Percentiles rank a stretch among this genome's conserved stretches.
Evolutionary conservation across 495 filamentous ascomycete species (phyloP).

Genomic region (Penicillium soppii): DNA sequence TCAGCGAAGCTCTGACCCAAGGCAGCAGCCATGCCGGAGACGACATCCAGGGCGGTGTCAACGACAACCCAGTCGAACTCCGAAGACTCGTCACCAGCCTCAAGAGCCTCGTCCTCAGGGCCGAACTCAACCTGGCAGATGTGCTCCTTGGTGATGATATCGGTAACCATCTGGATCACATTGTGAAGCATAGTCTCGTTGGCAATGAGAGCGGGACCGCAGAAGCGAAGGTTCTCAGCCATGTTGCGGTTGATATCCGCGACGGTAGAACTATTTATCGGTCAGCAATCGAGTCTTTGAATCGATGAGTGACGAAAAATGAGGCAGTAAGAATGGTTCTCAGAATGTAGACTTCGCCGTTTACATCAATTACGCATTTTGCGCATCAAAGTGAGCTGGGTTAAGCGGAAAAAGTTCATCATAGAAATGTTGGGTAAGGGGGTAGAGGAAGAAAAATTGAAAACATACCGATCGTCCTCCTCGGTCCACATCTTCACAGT

Average conservation of each 20-base stretch:
- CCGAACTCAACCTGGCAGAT: constrained; percentile 88
- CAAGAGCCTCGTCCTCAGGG: constrained; percentile 69
- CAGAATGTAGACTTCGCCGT: constrained; percentile 66
- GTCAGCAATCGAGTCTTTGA: constrained; percentile 35
- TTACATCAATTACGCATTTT: constrained; percentile 81
- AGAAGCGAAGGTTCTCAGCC: constrained; percentile 87
- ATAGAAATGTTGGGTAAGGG: constrained; percentile 43
- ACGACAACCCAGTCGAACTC: constrained; percentile 98
- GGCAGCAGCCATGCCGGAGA: constrained; percentile 77
- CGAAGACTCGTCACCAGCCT: constrained; percentile 74
- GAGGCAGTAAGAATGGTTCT: constrained; percentile 18
- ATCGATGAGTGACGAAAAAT: constrained; percentile 6
- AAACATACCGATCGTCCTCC: constrained; percentile 83
- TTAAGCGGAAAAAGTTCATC: constrained; percentile 89
- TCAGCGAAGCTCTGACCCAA: constrained; percentile 79
- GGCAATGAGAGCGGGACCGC: constrained; percentile 83
- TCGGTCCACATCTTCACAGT: constrained; percentile 84
- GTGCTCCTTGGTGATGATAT: constrained; percentile 84
- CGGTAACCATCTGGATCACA: constrained; percentile 64
- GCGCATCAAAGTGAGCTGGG: constrained; percentile 99
- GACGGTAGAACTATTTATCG: constrained; percentile 67
- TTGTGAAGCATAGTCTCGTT: constrained; percentile 60
- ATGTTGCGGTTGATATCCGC: constrained; percentile 95
- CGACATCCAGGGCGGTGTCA: constrained; percentile 87
- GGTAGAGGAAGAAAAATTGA: constrained; percentile 27